Evolutionary conservation across 768 basidiomycete species (phyloP).

Genomic region (Rhizopogon vesiculosus): DNA sequence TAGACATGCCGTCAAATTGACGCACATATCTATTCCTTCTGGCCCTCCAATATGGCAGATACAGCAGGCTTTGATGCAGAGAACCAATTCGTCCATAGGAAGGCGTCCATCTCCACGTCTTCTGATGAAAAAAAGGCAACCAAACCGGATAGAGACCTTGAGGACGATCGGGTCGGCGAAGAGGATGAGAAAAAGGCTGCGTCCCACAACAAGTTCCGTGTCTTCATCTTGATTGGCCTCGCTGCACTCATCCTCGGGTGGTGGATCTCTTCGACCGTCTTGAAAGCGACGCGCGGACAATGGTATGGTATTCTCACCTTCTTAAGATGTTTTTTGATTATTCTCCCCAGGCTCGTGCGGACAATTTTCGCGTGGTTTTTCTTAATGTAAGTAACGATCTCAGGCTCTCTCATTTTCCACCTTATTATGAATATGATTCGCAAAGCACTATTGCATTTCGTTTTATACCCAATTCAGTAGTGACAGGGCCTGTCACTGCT

Average conservation of each 20-base stretch:
- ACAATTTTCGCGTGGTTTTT: slow-evolving; percentile 83
- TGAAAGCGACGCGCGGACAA: slow-evolving; percentile 66
- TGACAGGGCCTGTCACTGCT: slow-evolving; percentile 67
- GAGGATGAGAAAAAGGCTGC: slow-evolving; percentile 3
- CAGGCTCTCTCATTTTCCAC: neutral
- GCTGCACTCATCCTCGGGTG: slow-evolving; percentile 70
- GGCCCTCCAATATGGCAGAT: slow-evolving; percentile 14
- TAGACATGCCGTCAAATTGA: neutral
- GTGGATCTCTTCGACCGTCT: slow-evolving; percentile 78
- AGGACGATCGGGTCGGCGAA: slow-evolving; percentile 4
- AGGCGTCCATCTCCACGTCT: slow-evolving; percentile 9
- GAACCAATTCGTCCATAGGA: slow-evolving; percentile 15
- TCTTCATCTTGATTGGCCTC: slow-evolving; percentile 44
- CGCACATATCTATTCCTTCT: neutral
- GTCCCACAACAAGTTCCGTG: slow-evolving; percentile 26
- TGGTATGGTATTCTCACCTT: slow-evolving; percentile 41
- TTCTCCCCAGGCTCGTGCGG: slow-evolving; percentile 61
- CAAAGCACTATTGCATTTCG: slow-evolving; percentile 74
- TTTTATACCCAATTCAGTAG: slow-evolving; percentile 69
- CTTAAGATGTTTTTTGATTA: slow-evolving; percentile 1
- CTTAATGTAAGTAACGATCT: slow-evolving; percentile 46
- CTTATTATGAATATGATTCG: neutral
- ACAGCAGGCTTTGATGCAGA: neutral
- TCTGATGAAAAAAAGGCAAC: slow-evolving; percentile 9
- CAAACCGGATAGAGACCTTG: slow-evolving; percentile 13